phyloP scores from a whole-genome alignment of 2,329 filamentous ascomycete species.

The Ophiocordyceps camponoti-saundersi region DNA sequence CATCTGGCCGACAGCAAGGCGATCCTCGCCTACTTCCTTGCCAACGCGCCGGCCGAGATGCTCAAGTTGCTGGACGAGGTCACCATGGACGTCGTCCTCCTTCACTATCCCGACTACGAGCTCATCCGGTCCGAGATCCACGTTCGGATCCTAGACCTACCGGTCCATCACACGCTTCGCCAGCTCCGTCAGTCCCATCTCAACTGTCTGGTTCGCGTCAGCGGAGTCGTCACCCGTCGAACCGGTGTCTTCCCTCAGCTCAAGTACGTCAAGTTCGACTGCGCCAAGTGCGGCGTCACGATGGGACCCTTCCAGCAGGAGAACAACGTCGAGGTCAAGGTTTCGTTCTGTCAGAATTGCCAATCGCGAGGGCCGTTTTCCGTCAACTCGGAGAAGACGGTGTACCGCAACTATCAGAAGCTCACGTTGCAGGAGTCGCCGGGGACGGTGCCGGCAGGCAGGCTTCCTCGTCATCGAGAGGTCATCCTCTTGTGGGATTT shows the following conservation, averaged over 20 bases:
- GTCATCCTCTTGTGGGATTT: conserved; percentile 94
- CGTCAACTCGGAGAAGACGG: conserved; percentile 90
- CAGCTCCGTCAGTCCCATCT: conserved; percentile 90
- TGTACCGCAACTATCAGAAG: conserved; percentile 98
- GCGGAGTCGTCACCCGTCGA: conserved; percentile 84
- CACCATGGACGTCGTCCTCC: conserved; percentile 86
- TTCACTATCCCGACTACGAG: conserved; percentile 95
- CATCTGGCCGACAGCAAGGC: conserved; percentile 84
- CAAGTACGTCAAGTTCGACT: conserved; percentile 98
- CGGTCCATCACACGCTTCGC: conserved; percentile 85
- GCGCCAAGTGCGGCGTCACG: conserved; percentile 78
- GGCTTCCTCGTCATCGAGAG: conserved; percentile 81
- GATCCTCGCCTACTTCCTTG: conserved; percentile 86
- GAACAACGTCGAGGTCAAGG: conserved; percentile 88
- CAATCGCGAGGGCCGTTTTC: conserved; percentile 91
- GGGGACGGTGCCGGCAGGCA: conserved; percentile 88
- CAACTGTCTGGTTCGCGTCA: conserved; percentile 88
- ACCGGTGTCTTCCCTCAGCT: conserved; percentile 94
- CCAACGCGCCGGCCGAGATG: conserved; percentile 89
- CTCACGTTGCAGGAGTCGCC: conserved; percentile 93
- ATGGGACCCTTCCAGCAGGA: conserved; percentile 96
- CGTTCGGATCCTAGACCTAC: conserved; percentile 87
- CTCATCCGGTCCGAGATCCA: conserved; percentile 96
- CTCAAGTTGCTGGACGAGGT: conserved; percentile 93
- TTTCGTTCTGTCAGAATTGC: conserved; percentile 91